Percentiles rank a stretch among this genome's conserved stretches.
phyloP scores from a whole-genome alignment of 2,329 filamentous ascomycete genomes.

The Fusarium dlaminii region DNA sequence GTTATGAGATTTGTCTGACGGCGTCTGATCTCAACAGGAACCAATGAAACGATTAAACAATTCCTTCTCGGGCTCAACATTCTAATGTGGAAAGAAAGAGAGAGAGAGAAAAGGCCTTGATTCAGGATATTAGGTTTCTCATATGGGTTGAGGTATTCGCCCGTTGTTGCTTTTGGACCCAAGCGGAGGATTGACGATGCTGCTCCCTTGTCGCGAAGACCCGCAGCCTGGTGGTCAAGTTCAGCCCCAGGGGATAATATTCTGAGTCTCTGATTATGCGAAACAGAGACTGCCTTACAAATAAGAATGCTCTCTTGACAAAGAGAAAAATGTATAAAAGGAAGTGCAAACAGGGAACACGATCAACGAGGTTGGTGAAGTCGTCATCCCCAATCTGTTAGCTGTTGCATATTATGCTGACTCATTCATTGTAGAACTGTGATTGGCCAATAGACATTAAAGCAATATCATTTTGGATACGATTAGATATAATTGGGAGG shows the following conservation, averaged over 20 bases:
- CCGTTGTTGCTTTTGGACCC: background rate
- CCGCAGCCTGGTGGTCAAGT: background rate
- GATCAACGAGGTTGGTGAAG: background rate
- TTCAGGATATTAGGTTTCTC: background rate
- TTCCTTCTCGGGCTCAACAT: constrained; percentile 7
- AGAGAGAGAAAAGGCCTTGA: background rate
- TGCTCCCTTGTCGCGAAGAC: constrained; percentile 7
- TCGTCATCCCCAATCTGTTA: constrained; percentile 5
- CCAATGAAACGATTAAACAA: background rate
- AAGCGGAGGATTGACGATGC: background rate
- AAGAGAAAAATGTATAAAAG: background rate
- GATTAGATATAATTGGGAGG: background rate
- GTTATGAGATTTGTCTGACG: background rate
- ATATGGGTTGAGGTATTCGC: background rate
- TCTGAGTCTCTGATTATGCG: background rate
- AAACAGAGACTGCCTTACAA: background rate
- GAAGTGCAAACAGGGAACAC: background rate
- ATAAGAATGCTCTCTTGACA: background rate
- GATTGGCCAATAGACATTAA: background rate
- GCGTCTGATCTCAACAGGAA: constrained; percentile 4
- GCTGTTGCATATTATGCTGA: constrained; percentile 9
- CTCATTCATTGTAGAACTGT: background rate
- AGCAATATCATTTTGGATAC: background rate
- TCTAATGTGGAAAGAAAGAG: background rate
- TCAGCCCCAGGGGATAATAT: background rate